Base-by-base conservation (phyloP, 2,329 filamentous ascomycete species). In the Pestalotiopsis sp. region DNA sequence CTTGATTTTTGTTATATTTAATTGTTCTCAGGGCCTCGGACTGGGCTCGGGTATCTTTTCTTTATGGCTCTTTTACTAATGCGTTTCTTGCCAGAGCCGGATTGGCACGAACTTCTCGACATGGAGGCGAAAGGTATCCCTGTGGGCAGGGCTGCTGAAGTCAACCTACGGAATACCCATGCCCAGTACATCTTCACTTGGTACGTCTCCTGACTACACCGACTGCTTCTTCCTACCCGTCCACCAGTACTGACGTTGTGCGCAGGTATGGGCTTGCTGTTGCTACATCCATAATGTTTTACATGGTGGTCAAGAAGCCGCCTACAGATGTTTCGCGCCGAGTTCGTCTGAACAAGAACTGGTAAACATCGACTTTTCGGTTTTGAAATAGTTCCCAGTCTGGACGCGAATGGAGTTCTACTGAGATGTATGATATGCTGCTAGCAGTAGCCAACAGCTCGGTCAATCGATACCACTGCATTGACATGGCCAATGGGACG, bases 151-250 rank as follows among this genome's bases (percentile, higher is more conserved):
- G 83, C 93, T 6, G 88, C 96, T 4, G 94, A 97, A 81, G 94
- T 99, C 69, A 97, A 97, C 78, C 83, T 99, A 76, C 89, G 94
- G 78, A 99, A 99, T 78, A 98, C 97, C 81, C 96, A 99, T 81
- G 90, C 93, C 71, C 96, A 98, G 84, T 99, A 99, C 81, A 99
- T 99, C 73, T 96, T 98, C 80, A 99, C 96, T 72, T 99, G 96
- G 96, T 98, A 88, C 76, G 90, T 81, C 66, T 44, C 52, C 35
- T 40, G 13, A 30, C 56, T 20, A 10, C 30, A 48, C 55, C 48
- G 56, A 22, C 40, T 48, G 17, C 4, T 14, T 44, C n/a, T 48
- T 44, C 24, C 48, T 56, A 17, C 1, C 64, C 57, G 14, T 9
- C 61, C 57, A 30, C 71, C 71, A 55, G 30, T 73, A 66, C 26